Conservation (phyloP, 2,329 filamentous ascomycete species). For the Botrytis aclada region DNA sequence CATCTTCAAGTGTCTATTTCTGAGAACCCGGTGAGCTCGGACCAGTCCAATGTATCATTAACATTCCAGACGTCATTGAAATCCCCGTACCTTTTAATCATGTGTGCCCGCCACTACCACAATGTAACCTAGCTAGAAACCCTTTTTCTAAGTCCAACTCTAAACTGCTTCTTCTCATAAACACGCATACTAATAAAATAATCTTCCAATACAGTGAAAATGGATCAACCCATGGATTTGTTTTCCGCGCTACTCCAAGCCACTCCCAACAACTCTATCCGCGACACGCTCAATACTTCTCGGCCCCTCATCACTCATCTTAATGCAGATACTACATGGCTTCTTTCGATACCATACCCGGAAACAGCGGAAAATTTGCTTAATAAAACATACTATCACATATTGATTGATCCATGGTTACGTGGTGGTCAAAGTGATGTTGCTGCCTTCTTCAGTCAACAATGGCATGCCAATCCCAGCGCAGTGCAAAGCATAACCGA, state of each 20-base stretch:
- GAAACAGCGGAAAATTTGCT: neutral
- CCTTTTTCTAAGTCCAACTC: neutral
- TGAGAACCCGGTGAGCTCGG: neutral
- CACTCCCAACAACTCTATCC: neutral
- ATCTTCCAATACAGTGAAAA: neutral
- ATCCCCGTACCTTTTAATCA: neutral
- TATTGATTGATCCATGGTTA: conserved; percentile 66
- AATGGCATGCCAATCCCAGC: conserved; percentile 57
- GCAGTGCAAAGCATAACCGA: conserved; percentile 53
- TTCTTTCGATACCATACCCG: conserved; percentile 61
- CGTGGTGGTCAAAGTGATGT: conserved; percentile 61
- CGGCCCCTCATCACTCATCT: conserved; percentile 60
- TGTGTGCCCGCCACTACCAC: neutral
- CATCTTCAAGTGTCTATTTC: neutral
- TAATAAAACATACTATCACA: conserved; percentile 52
- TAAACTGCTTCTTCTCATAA: too few species aligned
- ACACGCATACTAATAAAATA: neutral
- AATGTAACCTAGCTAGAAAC: neutral
- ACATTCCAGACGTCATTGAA: neutral
- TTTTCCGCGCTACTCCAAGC: neutral
- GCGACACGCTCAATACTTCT: conserved; percentile 26
- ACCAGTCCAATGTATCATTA: neutral
- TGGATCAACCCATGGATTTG: conserved; percentile 2
- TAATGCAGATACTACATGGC: conserved; percentile 66
- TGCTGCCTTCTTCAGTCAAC: conserved; percentile 61